Conservation (phyloP, 768 basidiomycete genomes). For the Russula griseocarnosa region DNA sequence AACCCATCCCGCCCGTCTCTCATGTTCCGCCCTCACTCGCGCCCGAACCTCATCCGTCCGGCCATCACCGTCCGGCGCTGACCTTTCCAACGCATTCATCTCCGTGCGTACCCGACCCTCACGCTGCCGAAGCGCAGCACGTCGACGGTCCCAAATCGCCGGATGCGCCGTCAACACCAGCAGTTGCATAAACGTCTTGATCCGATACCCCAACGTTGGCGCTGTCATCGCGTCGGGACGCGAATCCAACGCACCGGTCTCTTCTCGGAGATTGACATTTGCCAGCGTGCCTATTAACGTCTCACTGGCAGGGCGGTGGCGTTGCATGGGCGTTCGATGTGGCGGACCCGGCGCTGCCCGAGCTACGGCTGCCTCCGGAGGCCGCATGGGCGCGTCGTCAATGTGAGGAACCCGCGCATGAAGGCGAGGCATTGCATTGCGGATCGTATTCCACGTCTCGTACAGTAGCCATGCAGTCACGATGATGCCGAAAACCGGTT, state of each 20-base stretch:
- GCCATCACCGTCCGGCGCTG: slow-evolving; percentile 1
- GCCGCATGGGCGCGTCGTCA: slow-evolving; percentile 7
- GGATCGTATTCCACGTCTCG: slow-evolving; percentile 30
- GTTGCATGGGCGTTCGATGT: slow-evolving; percentile 1
- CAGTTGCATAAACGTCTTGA: slow-evolving; percentile 24
- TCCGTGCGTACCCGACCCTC: slow-evolving; percentile 27
- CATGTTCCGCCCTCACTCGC: slow-evolving; percentile 4
- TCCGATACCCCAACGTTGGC: slow-evolving; percentile 12
- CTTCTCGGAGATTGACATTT: slow-evolving; percentile 19
- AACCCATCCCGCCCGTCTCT: slow-evolving; percentile 21
- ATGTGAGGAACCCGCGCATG: slow-evolving; percentile 13
- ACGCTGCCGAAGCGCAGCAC: slow-evolving; percentile 23
- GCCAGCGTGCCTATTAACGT: slow-evolving; percentile 22
- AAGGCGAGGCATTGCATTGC: slow-evolving; percentile 23
- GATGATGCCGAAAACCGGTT: slow-evolving; percentile 26
- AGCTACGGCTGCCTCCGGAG: slow-evolving; percentile 2
- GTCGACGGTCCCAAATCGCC: slow-evolving; percentile 29
- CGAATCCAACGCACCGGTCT: slow-evolving; percentile 17
- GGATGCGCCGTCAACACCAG: slow-evolving; percentile 27
- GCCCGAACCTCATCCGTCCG: slow-evolving; percentile 4
- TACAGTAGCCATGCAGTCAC: slow-evolving; percentile 27
- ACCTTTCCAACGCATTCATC: slow-evolving; percentile 6
- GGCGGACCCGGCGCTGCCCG: slow-evolving; percentile 5
- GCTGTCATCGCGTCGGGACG: slow-evolving; percentile 7
- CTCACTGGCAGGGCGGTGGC: slow-evolving; percentile 1